Evolutionary conservation across 176 grass and related monocot genomes (phyloP), one percentile per base, ranked within the genome.

Genomic region (Cenchrus americanus): DNA sequence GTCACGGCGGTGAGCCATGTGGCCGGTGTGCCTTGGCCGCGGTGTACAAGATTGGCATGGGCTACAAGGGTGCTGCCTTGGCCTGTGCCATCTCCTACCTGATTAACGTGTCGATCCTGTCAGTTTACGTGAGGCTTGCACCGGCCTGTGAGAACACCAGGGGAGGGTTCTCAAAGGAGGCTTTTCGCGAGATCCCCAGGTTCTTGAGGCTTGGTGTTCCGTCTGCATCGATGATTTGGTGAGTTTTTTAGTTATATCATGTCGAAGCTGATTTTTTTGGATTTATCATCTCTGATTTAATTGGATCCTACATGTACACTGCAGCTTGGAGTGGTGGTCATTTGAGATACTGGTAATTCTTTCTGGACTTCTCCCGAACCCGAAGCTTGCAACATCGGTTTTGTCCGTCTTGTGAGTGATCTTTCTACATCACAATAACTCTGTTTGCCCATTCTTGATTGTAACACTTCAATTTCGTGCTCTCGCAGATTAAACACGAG

Each of bases 171-270:
- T 90, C 89, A 11, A 91, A 73, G 75, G 94, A 92, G 73, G 87
- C 86, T 26, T 86, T 97, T 65, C 57, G 3, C 12, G 81, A 79
- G 46, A 84, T 89, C 2, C 3, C 80, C 8, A 59, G 63, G 9
- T 94, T 94, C 85, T 62, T 92, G 76, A 82, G 67, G 53, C 80
- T 97, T 26, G 94, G 88, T 21, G n/a, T 97, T 84, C 92, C 92
- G 37, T 97, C 94, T 32, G 92, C 92, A 10, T 17, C 92, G 22
- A 97, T 97, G 94, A 84, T 94, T 66, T 97, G 94, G 94, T 97
- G 75, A 83, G 79, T 80, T 83, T 79, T 66, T 49, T 11, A 57
- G 6, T 37, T 49, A 37, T 34, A 34, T 34, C 3, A 4, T 37
- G 34, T 37, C 34, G 34, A 37, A 37, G 21, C 60, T 30, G 37